Percentiles rank a stretch among this genome's conserved stretches.
Conservation (phyloP, 306 rosid species). For the Prunus fruticosa region DNA sequence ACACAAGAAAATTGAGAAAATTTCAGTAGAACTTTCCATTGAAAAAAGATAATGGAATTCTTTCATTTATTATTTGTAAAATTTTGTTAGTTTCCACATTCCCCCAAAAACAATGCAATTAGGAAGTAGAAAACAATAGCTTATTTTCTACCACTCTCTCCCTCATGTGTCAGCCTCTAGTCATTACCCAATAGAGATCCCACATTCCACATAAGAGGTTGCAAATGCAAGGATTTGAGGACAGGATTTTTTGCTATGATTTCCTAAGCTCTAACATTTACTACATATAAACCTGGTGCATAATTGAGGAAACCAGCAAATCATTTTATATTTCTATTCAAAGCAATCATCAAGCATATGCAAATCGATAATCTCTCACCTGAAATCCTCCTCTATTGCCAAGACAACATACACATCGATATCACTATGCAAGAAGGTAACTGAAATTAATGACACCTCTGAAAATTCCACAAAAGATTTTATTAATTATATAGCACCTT, state of each 20-base stretch:
- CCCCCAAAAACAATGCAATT: no score
- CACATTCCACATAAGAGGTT: no score
- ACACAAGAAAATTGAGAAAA: background rate
- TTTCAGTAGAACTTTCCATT: background rate
- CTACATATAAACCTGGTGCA: background rate
- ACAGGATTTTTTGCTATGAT: background rate
- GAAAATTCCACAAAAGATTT: background rate
- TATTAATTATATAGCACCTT: background rate
- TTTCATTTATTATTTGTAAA: no score
- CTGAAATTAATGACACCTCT: background rate
- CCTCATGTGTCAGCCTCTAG: no score
- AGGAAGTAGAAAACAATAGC: no score
- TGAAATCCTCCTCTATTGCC: background rate
- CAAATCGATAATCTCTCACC: background rate
- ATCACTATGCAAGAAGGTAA: background rate
- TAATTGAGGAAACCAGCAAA: background rate
- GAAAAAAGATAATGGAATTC: background rate
- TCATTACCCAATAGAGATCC: no score
- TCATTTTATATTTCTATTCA: background rate
- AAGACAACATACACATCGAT: background rate
- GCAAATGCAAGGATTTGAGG: constrained; percentile 2
- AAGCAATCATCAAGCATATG: background rate
- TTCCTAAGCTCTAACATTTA: background rate
- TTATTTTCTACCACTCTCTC: no score
- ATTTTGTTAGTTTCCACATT: no score